Evolutionary conservation across 805 yeast genomes (phyloP), one percentile per base, ranked within the genome.

Genomic region (Ogataea chonburiensis): DNA sequence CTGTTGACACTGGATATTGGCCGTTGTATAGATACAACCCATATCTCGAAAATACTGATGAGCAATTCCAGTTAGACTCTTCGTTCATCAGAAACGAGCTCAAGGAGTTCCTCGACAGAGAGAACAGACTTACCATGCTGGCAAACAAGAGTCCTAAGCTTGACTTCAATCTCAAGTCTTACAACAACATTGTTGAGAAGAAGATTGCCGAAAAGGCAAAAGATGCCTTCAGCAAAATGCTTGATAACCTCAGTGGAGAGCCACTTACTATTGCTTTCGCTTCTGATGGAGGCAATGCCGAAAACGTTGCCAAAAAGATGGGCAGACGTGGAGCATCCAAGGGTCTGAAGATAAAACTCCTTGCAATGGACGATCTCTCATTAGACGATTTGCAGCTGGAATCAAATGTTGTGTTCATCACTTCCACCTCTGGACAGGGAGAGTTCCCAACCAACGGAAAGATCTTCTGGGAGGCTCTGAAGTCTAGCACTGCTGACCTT

Each of bases 1-100:
- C 96, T 15, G 95, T 91, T 29, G 96, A 86, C 53, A 69, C 88
- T 21, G 98, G 98, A n/a, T 82, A 83, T 66, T 88, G 97, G 95
- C 98, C 98, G 31, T 71, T 91, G 44, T 91, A 89, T 67, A 73
- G 96, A 58, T 91, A 73, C 65, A 73, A 86, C 50, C 96, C 97
- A 38, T 46, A 60, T 7, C 60, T 71, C 32, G 73, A 69, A 30
- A 40, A 49, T 18, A 58, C 63, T 3, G 70, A 67, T 22, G 75
- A 78, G n/a, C 58, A 60, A 33, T 91, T 91, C 72, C 77, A 77
- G 52, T 71, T 91, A 37, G 97, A 91, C 60, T 88, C 97, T 5
- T 78, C 89, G 11, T 79, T 79, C 37, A 77, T 91, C 54, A 80
- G 80, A 60, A 77, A 79, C 50, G 86, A 83, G 50, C 69, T 91